Evolutionary conservation across 257 asterid species (phyloP).

Genomic region (Solanum lycopersicoides): DNA sequence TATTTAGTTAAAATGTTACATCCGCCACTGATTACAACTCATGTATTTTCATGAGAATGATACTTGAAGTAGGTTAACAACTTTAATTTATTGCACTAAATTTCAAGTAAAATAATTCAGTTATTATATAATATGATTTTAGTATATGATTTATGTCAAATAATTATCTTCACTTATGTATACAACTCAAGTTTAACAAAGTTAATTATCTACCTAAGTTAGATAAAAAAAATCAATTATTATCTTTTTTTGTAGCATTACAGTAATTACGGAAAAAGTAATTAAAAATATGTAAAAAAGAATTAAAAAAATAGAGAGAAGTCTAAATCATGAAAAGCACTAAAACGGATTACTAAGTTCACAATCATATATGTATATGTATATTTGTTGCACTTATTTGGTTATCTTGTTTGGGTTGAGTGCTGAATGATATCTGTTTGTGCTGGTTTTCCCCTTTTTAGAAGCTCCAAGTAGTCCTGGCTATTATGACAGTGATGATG

Average conservation of each 20-base stretch:
- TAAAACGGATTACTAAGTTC: not conserved
- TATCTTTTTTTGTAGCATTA: too few species aligned
- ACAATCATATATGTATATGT: not conserved
- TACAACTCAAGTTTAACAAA: not conserved
- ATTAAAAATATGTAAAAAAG: not conserved
- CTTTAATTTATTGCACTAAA: not conserved
- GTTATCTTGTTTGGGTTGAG: not conserved
- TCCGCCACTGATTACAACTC: not conserved
- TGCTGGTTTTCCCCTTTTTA: not conserved
- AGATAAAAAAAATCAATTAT: not conserved
- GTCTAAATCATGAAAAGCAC: not conserved
- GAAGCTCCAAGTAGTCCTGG: conserved; percentile 50
- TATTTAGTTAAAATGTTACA: too few species aligned
- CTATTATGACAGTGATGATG: conserved; percentile 43
- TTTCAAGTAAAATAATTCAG: not conserved
- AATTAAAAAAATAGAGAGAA: too few species aligned
- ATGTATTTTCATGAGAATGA: not conserved
- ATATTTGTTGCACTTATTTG: not conserved
- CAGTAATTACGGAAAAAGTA: not conserved
- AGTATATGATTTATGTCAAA: too few species aligned
- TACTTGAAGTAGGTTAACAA: not conserved
- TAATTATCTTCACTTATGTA: not conserved
- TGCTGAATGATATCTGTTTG: not conserved
- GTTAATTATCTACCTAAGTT: not conserved
- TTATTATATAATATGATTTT: too few species aligned